Evolutionary conservation across 306 rosid species (phyloP).

Genomic region (Calophaca sinica): DNA sequence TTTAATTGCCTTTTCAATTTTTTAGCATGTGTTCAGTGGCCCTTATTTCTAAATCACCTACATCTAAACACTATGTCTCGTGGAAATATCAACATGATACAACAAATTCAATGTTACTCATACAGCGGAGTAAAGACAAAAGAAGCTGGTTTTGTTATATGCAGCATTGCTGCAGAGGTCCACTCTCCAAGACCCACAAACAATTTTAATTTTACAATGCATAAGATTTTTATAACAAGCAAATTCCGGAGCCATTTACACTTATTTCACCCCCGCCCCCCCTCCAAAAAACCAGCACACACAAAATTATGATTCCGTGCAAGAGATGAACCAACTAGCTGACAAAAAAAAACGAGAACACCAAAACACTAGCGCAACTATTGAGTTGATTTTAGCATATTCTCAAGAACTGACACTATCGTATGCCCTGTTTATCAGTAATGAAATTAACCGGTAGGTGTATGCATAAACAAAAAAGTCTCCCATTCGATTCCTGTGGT

Average conservation of each 20-base stretch:
- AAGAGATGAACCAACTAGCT: background rate
- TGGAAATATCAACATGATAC: background rate
- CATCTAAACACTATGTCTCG: background rate
- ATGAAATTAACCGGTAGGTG: background rate
- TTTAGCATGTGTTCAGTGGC: background rate
- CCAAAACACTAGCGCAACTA: background rate
- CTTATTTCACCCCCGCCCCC: background rate
- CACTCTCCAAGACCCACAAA: background rate
- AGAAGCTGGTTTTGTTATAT: background rate
- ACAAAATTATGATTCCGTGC: background rate
- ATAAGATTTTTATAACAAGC: background rate
- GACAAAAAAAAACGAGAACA: background rate
- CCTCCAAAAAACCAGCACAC: no score
- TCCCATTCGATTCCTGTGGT: background rate
- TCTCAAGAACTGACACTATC: background rate
- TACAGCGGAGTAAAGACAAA: background rate
- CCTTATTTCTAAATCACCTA: background rate
- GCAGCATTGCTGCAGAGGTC: background rate
- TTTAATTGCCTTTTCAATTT: background rate
- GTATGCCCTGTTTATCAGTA: background rate
- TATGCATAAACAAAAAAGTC: background rate
- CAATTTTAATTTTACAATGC: background rate
- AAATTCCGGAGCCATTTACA: background rate
- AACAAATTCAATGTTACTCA: background rate
- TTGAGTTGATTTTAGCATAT: slow-evolving; percentile 1